Conservation (phyloP, 768 basidiomycete genomes). For the Clavulina sp. region DNA sequence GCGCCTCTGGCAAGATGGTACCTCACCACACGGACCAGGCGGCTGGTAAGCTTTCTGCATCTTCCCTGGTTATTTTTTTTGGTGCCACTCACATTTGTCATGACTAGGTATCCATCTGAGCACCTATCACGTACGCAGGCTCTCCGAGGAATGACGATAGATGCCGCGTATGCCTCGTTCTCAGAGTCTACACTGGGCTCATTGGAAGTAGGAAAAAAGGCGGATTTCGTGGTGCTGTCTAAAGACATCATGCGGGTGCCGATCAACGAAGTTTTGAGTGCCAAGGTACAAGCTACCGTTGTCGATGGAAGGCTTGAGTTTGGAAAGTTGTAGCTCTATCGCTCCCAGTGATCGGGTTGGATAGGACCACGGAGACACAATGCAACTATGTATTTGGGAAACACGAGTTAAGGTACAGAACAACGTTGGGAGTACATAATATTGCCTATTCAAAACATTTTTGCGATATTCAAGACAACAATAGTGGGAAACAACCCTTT, state of each 20-base stretch:
- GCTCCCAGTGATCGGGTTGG: too few species aligned
- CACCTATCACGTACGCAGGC: conserved; percentile 67
- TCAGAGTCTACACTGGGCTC: conserved; percentile 55
- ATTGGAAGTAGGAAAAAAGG: conserved; percentile 57
- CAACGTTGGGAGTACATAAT: too few species aligned
- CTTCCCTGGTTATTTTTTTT: background rate
- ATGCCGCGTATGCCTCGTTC: conserved; percentile 79
- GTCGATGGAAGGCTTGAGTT: conserved; percentile 55
- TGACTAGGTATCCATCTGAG: conserved; percentile 51
- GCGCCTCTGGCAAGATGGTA: conserved; percentile 46
- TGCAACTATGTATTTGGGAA: too few species aligned
- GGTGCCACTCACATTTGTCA: background rate
- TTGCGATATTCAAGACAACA: too few species aligned
- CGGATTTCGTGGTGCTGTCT: conserved; percentile 76
- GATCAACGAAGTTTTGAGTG: conserved; percentile 38
- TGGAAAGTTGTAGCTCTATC: conserved; percentile 24
- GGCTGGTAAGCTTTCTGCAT: conserved; percentile 48
- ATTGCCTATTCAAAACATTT: too few species aligned
- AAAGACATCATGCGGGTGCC: conserved; percentile 60
- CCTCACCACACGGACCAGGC: conserved; percentile 61
- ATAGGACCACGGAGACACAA: too few species aligned
- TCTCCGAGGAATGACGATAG: conserved; percentile 64
- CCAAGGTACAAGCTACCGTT: conserved; percentile 54
- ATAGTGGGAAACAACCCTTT: too few species aligned
- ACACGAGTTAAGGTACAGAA: too few species aligned